Evolutionary conservation across 2,329 filamentous ascomycete species (phyloP), one percentile per base, ranked within the genome.

Genomic region (Xylaria sp.): DNA sequence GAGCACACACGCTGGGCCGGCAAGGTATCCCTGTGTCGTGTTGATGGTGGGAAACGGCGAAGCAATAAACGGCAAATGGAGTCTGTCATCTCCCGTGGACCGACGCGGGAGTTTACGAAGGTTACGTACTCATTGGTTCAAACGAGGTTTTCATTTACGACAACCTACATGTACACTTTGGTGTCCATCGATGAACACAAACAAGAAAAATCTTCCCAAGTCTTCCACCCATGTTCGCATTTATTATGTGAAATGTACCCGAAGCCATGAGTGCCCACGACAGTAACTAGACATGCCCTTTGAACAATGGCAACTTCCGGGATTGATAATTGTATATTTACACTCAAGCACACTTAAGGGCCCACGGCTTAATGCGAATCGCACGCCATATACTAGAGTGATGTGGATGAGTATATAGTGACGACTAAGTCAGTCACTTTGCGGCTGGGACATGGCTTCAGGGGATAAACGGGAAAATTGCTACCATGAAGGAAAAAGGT

Each of bases 51-150:
- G 57, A 69, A 54, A 47, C 61, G 67, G 70, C 53, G 64, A 60
- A 65, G 62, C 57, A 65, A 64, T 42, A 57, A 57, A 48, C 61
- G 70, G 72, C 64, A 61, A 64, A 58, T 58, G 71, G 70, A 70
- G 70, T 64, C 64, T 70, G 65, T 66, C 63, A 60, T 66, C 50
- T 55, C 57, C 44, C 48, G 57, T 70, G 65, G 63, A 61, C 71
- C 58, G 66, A 75, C 70, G 72, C 65, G 73, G 71, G 69, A 69
- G 8, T 63, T 75, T 72, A 77, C 75, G 74, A 77, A 75, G 70
- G 71, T 76, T 71, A 76, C 72, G 74, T 66, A 69, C 66, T 70
- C 73, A 75, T 75, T 73, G 74, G 72, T 75, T 73, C 62, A 65
- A 53, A 65, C 21, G 69, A 70, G 71, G 72, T 75, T 73, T 71